These are phyloP conservation scores for Sugiyamaella japonica DNA, from an alignment of 1,139 yeast genomes.

Conservation along the genomic window DNA sequence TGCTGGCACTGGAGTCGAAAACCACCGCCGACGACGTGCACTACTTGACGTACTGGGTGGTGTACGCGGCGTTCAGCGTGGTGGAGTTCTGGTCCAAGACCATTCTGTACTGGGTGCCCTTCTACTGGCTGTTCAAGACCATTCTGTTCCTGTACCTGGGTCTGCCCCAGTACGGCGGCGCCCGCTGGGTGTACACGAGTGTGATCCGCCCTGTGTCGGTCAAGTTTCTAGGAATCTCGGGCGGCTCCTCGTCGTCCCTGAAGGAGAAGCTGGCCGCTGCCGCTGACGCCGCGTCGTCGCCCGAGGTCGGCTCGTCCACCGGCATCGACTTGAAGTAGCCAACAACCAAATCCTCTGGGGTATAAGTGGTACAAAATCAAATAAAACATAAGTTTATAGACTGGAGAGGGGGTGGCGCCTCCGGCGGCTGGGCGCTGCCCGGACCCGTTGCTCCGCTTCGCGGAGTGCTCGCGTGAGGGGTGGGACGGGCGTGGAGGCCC, in stretches of 20 bases:
- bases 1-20: conserved; percentile 75
- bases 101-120: conserved; percentile 91
- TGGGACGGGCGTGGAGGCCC: no score
- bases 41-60: conserved; percentile 94
- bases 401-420: no score
- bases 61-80: conserved; percentile 85
- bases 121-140: conserved; percentile 93
- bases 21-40: conserved; percentile 75
- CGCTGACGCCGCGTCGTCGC: conserved; percentile 28
- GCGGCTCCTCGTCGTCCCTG: conserved; percentile 35
- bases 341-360: no score
- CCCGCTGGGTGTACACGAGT: conserved; percentile 62
- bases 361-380: no score
- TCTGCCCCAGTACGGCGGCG: conserved; percentile 86
- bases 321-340: conserved; percentile 34
- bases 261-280: conserved; percentile 39
- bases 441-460: no score
- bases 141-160: conserved; percentile 84
- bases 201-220: conserved; percentile 74
- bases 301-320: conserved; percentile 30
- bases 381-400: no score
- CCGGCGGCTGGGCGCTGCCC: no score
- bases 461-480: no score
- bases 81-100: conserved; percentile 95
- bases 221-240: conserved; percentile 45